Percentiles rank a stretch among this genome's conserved stretches.
These are phyloP conservation scores for Corylus heterophylla DNA, from an alignment of 306 rosid genomes.

Conservation along the genomic window DNA sequence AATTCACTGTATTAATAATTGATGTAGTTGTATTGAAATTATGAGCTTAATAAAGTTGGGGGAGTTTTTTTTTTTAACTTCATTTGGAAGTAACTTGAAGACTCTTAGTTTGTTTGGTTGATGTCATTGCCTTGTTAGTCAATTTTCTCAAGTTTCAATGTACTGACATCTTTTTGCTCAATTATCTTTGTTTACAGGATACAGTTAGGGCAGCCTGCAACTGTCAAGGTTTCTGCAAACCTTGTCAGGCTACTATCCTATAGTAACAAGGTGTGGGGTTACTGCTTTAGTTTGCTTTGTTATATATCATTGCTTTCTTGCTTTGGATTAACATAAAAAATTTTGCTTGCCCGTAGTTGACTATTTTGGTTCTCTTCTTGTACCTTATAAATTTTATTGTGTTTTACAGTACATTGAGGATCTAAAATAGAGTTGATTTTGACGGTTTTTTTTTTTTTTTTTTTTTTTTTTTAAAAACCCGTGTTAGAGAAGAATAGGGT, in stretches of 20 bases:
- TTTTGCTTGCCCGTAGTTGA: background rate
- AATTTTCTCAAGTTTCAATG: constrained; percentile 6
- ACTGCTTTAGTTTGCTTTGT: constrained; percentile 6
- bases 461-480: background rate
- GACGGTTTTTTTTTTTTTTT: background rate
- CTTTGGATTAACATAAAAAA: background rate
- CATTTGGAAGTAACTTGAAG: background rate
- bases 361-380: constrained; percentile 5
- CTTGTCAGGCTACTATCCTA: constrained; percentile 84
- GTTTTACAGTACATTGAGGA: background rate
- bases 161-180: constrained; percentile 3
- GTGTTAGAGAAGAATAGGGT: background rate
- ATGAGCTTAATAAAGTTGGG: background rate
- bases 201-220: constrained; percentile 96
- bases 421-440: background rate
- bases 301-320: background rate
- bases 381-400: background rate
- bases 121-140: background rate
- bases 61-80: too few relatives aligned
- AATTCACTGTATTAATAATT: background rate
- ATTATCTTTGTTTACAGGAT: constrained; percentile 52
- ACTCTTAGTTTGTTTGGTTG: background rate
- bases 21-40: background rate
- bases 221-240: constrained; percentile 92
- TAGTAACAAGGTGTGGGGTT: constrained; percentile 76